A percentile compares a stretch with the other conserved stretches of the same genome.
Evolutionary conservation across 2,329 filamentous ascomycete species (phyloP).

Genomic region (Myotisia sp.): DNA sequence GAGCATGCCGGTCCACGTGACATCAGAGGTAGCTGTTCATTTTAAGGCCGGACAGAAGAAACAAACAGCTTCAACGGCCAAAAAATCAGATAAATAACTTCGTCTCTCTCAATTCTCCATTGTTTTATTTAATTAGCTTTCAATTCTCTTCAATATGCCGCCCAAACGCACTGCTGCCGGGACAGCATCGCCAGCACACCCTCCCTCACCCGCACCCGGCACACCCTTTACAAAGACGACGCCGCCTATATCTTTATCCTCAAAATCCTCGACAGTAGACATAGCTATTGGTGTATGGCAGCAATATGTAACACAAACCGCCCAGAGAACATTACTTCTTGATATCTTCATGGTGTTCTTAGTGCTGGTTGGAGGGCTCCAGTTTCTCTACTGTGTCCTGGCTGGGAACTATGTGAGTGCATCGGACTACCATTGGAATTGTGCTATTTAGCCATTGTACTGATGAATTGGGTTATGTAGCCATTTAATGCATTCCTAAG

Average conservation of each 20-base stretch:
- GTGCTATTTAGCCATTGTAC: background rate
- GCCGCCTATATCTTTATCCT: slow-evolving; percentile 20
- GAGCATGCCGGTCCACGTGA: too few species aligned
- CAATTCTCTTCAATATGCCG: slow-evolving; percentile 13
- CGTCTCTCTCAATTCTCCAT: too few species aligned
- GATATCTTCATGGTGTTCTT: slow-evolving; percentile 86
- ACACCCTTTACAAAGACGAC: slow-evolving; percentile 15
- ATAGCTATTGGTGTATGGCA: slow-evolving; percentile 58
- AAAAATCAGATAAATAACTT: background rate
- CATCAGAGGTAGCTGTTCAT: too few species aligned
- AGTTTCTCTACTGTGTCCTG: slow-evolving; percentile 85
- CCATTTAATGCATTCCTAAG: slow-evolving; percentile 98
- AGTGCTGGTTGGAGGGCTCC: slow-evolving; percentile 68
- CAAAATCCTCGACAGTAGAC: slow-evolving; percentile 33
- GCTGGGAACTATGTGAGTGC: slow-evolving; percentile 81
- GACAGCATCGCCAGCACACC: slow-evolving; percentile 6
- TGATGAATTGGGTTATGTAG: slow-evolving; percentile 35
- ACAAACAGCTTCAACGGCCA: background rate
- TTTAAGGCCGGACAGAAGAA: too few species aligned
- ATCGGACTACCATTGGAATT: slow-evolving; percentile 6
- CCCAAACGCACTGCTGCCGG: slow-evolving; percentile 17
- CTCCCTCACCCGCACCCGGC: slow-evolving; percentile 18
- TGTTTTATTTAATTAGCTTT: background rate
- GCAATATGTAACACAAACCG: slow-evolving; percentile 66
- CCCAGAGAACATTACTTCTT: slow-evolving; percentile 81